These are phyloP conservation scores for Perkinsus marinus DNA, from an alignment of 169 alveolate genomes.

Conservation along the genomic window DNA sequence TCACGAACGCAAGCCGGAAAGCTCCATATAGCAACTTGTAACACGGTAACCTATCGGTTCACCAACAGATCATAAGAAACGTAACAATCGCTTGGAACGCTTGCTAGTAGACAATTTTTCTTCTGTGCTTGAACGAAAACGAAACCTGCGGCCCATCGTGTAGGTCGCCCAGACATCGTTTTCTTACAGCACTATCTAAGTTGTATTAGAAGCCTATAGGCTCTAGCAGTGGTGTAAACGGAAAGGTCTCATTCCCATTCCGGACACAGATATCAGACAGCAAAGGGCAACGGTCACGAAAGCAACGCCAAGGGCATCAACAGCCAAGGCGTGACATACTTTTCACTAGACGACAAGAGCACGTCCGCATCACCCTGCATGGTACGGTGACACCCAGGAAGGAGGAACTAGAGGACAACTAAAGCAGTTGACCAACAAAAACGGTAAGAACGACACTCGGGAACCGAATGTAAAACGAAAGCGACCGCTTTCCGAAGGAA, in stretches of 20 bases:
- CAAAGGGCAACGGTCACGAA: background rate
- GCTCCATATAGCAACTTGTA: background rate
- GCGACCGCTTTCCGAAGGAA: background rate
- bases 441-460: background rate
- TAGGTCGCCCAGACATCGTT: background rate
- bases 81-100: background rate
- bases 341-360: background rate
- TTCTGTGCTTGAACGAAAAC: background rate
- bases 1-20: no score
- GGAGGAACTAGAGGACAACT: background rate
- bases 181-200: background rate
- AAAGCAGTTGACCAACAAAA: background rate
- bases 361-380: background rate
- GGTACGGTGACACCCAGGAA: background rate
- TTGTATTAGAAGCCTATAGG: background rate
- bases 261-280: background rate
- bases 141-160: background rate
- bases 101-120: background rate
- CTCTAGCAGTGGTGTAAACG: background rate
- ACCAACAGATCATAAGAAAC: background rate
- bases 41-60: background rate
- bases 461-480: background rate
- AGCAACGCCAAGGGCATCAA: background rate
- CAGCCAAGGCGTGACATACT: background rate
- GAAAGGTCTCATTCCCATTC: background rate